A percentile compares a stretch with the other conserved stretches of the same genome.
phyloP scores from a whole-genome alignment of 805 yeast species.

The Saccharomyces eubayanus region DNA sequence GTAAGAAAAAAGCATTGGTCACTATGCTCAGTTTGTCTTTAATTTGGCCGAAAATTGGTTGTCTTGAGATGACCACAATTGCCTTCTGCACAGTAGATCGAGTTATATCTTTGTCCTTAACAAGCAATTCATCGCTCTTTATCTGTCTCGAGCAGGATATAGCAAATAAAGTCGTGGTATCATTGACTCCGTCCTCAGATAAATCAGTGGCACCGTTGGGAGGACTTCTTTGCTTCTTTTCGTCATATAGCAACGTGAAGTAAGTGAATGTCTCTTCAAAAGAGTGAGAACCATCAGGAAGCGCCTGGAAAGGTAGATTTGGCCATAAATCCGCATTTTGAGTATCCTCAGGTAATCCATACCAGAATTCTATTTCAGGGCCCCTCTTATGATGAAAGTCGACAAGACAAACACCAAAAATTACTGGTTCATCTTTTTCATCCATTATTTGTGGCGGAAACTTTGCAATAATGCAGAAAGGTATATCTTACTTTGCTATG shows the following conservation, averaged over 20 bases:
- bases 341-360: conserved; percentile 37
- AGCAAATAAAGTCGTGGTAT: conserved; percentile 75
- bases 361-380: conserved; percentile 92
- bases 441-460: neutral
- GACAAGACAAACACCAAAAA: conserved; percentile 81
- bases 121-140: conserved; percentile 48
- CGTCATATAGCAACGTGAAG: conserved; percentile 74
- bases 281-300: conserved; percentile 93
- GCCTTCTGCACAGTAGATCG: conserved; percentile 88
- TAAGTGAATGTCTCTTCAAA: conserved; percentile 90
- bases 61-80: conserved; percentile 73
- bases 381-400: conserved; percentile 91
- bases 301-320: conserved; percentile 82
- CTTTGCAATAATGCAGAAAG: neutral
- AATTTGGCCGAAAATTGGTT: conserved; percentile 82
- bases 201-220: conserved; percentile 36
- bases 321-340: conserved; percentile 54
- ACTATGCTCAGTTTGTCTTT: conserved; percentile 86
- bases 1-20: conserved; percentile 78
- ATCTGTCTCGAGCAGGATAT: conserved; percentile 89
- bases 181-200: conserved; percentile 26
- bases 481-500: neutral
- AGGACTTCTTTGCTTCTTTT: conserved; percentile 30
- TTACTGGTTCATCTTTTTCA: conserved; percentile 16
- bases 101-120: conserved; percentile 55